Conservation (phyloP, 2,329 filamentous ascomycete genomes). For the Trichoderma pleuroti region DNA sequence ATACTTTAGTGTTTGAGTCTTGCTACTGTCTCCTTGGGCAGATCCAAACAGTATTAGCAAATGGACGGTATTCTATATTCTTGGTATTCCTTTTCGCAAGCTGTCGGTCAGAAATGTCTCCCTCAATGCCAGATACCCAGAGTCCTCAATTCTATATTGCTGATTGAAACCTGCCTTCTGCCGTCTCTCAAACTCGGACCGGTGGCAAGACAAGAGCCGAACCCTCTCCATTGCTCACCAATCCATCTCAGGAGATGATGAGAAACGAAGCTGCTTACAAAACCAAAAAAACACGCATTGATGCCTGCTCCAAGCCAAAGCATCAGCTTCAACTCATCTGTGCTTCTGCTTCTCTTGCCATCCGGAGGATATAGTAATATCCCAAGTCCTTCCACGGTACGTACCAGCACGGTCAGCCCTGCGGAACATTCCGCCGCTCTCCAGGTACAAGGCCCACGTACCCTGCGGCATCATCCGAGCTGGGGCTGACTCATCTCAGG, state of each 20-base stretch:
- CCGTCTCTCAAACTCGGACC: neutral
- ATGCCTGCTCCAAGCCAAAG: neutral
- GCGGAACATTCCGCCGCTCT: neutral
- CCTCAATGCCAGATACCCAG: neutral
- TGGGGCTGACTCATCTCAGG: neutral
- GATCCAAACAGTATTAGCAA: neutral
- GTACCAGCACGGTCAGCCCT: neutral
- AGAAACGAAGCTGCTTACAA: neutral
- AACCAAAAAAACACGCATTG: neutral
- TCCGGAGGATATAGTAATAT: neutral
- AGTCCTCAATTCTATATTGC: neutral
- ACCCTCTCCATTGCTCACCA: neutral
- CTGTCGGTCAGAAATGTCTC: neutral
- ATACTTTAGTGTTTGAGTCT: neutral
- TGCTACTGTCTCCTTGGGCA: neutral
- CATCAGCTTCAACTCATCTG: neutral
- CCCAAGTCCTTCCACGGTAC: slow-evolving; percentile 8
- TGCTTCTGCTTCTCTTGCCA: neutral
- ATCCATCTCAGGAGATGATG: neutral
- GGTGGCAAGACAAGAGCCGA: neutral
- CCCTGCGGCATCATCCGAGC: slow-evolving; percentile 5
- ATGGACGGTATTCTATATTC: neutral
- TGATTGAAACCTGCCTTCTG: neutral
- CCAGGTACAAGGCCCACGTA: neutral
- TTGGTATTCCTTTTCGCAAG: neutral